Evolutionary conservation across 768 basidiomycete genomes (phyloP), one percentile per base, ranked within the genome.

Genomic region (Boletales sp.): DNA sequence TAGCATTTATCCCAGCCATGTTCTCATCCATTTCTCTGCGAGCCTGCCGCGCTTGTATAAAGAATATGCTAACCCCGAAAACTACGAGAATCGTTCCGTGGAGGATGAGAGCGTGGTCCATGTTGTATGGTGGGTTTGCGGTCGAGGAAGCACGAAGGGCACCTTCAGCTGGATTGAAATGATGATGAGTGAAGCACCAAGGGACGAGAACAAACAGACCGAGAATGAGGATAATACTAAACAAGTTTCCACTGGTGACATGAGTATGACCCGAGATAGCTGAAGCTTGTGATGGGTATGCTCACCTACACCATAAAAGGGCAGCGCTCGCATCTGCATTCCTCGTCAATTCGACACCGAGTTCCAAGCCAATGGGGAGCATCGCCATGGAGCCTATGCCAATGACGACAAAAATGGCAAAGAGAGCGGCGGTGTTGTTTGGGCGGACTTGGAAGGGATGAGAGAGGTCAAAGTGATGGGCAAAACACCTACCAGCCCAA

Each of bases 301-400:
- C 83, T 49, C 61, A 88, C 85, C 72, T 69, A 67, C 83, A 83
- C 89, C 90, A 93, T 19, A 92, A 59, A 24, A 90, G 63, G 0
- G 89, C 85, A 0, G 88, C 77, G 51, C 87, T 90, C 1, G 79
- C 82, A 49, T 90, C 87, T 1, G 89, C 79, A 59, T 89, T 90
- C 49, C 87, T 75, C 8, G 90, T 90, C 18, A 92, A 62, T 64
- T 94, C 91, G 35, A 83, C 86, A 13, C 79, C 84, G 18, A 94
- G 78, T 61, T 94, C 90, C 48, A 94, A 70, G 1, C 73, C 82
- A 29, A 92, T 75, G 2, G 90, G 89, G 2, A 94, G 76, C 70
- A 93, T 77, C 3, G 82, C 78, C 48, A 93, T 54, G 3, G 83
- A 82, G 41, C 75, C 67, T 13, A 79, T 68, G 14, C 91, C 91